A percentile compares a stretch with the other conserved stretches of the same genome.
Evolutionary conservation across 345 rosid species (phyloP).

Genomic region (Citrus glauca): DNA sequence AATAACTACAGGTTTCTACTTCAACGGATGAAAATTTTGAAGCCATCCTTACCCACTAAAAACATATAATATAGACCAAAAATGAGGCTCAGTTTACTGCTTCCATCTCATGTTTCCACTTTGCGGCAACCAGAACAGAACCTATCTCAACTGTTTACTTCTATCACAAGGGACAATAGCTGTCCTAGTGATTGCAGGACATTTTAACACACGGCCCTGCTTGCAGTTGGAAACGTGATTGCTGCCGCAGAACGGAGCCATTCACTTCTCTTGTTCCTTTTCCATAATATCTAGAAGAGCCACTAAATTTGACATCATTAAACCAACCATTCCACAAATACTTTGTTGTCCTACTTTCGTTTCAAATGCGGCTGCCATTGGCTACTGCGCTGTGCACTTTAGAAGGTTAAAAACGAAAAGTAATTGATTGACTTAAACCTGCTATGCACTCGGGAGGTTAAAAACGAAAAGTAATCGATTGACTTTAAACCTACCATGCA

Average conservation of each 20-base stretch:
- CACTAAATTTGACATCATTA: background rate
- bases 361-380: background rate
- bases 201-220: background rate
- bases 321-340: background rate
- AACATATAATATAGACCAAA: too few species aligned
- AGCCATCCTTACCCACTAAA: too few species aligned
- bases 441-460: background rate
- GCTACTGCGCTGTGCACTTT: background rate
- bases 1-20: too few species aligned
- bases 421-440: background rate
- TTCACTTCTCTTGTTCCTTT: background rate
- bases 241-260: background rate
- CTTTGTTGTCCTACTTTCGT: background rate
- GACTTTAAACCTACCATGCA: background rate
- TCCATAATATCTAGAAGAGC: background rate
- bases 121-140: background rate
- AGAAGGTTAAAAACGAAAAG: too few species aligned
- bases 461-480: background rate
- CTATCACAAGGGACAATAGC: too few species aligned
- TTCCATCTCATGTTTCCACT: too few species aligned
- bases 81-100: background rate
- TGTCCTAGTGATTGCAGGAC: too few species aligned
- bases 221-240: background rate
- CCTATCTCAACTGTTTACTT: background rate
- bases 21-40: too few species aligned